Evolutionary conservation across 345 rosid genomes (phyloP).

Genomic region (Citrus maxima): DNA sequence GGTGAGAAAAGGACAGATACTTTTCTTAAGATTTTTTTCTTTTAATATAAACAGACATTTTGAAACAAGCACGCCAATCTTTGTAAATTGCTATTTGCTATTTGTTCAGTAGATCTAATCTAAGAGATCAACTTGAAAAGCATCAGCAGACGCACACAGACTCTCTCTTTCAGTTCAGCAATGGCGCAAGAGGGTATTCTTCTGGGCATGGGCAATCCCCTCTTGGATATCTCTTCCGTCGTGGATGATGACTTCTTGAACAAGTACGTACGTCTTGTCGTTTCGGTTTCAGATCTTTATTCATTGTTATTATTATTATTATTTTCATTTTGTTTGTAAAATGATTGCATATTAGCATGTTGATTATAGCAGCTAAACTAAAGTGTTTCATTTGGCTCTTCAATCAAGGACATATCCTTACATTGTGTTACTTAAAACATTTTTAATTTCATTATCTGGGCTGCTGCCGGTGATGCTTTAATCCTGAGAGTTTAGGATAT

Average conservation of each 20-base stretch:
- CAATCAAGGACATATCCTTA: too few species aligned
- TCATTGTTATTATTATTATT: too few species aligned
- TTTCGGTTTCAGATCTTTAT: background rate
- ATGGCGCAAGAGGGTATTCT: slow-evolving; percentile 70
- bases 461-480: background rate
- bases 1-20: too few species aligned
- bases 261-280: slow-evolving; percentile 32
- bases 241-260: slow-evolving; percentile 83
- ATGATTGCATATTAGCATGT: too few species aligned
- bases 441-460: background rate
- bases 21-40: too few species aligned
- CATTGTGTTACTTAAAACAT: background rate
- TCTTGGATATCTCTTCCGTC: slow-evolving; percentile 90
- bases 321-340: too few species aligned
- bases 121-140: background rate
- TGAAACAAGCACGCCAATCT: too few species aligned
- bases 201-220: slow-evolving; percentile 98
- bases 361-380: too few species aligned
- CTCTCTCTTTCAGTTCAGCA: background rate
- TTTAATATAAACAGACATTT: too few species aligned
- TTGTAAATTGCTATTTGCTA: too few species aligned
- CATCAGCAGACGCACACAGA: background rate
- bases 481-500: background rate
- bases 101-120: background rate
- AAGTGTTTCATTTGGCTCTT: too few species aligned